Percentiles rank a stretch among this genome's conserved stretches.
Conservation (phyloP, 345 rosid genomes). For the Gossypium rotundifolium region DNA sequence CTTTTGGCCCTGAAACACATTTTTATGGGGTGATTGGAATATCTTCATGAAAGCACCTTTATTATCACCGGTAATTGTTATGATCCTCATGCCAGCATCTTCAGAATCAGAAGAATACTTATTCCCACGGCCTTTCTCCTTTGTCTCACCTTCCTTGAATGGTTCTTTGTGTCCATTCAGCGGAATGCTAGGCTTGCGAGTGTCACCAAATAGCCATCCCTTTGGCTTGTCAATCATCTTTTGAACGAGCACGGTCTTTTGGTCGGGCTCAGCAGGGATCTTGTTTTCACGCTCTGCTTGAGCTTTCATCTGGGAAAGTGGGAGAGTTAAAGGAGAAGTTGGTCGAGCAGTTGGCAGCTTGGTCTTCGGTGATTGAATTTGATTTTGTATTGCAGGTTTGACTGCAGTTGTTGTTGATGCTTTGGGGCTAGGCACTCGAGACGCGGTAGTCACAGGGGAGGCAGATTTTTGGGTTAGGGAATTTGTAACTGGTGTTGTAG, state of each 20-base stretch:
- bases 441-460: background rate
- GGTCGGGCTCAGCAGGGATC: slow-evolving; percentile 45
- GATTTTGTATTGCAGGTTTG: slow-evolving; percentile 22
- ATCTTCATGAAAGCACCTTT: slow-evolving; percentile 87
- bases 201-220: background rate
- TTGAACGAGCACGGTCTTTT: slow-evolving; percentile 56
- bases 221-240: slow-evolving; percentile 36
- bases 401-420: slow-evolving; percentile 18
- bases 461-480: slow-evolving; percentile 18
- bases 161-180: background rate
- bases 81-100: slow-evolving; percentile 37
- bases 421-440: slow-evolving; percentile 10
- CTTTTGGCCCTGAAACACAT: slow-evolving; percentile 26
- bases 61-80: slow-evolving; percentile 87
- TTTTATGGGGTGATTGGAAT: slow-evolving; percentile 35
- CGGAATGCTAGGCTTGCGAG: background rate
- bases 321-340: slow-evolving; percentile 64
- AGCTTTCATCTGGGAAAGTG: slow-evolving; percentile 48
- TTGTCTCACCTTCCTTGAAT: slow-evolving; percentile 7
- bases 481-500: slow-evolving; percentile 13
- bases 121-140: slow-evolving; percentile 25
- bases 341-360: slow-evolving; percentile 39
- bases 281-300: slow-evolving; percentile 27
- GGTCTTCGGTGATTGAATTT: slow-evolving; percentile 37
- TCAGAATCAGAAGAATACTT: slow-evolving; percentile 38